Evolutionary conservation across 768 basidiomycete species (phyloP), one percentile per base, ranked within the genome.

Genomic region (Gloeophyllum trabeum): DNA sequence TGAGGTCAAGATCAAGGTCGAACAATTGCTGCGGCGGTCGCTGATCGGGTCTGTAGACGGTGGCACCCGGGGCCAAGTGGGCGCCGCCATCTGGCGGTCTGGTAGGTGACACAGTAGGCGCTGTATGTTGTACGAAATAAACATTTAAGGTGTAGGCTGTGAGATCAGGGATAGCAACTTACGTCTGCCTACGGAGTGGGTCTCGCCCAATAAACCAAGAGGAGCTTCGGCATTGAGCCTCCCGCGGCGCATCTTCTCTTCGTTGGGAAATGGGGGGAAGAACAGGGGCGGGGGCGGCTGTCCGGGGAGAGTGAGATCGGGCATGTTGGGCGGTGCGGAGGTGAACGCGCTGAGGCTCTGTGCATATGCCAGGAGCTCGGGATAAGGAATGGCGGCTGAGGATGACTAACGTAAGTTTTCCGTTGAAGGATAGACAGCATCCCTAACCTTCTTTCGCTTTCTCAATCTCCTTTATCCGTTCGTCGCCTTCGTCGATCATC

Each of bases 181-280:
- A 87, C 86, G 71, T 61, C 75, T 70, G 40, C 85, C 88, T 46
- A 89, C 81, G 19, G 79, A 76, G 56, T 87, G 83, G 5, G 79
- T 86, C 63, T 90, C 88, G 28, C 84, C 88, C 37, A 83, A 69
- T 35, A 76, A 59, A 4, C 81, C 88, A 44, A 89, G 68, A 1
- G 85, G 87, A 21, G 79, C 81, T 58, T 88, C 85, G 18, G 77
- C 78, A 53, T 83, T 87, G 58, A 89, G 73, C 43, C 73, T 71
- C 1, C 88, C 88, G 20, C 79, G 71, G 40, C 87, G 78, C 84
- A 91, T 88, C 61, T 87, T 90, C 57, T 89, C 88, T 61, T 89
- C 87, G 54, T 88, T 89, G 1, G 88, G 88, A 58, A 89, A 91
- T 7, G 89, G 89, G 26, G 87, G 87, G 63, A 89, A 88, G 69